Evolutionary conservation across 1,284 basidiomycete species (phyloP), one percentile per base, ranked within the genome.

Genomic region (Gastroboletus turbinatus): DNA sequence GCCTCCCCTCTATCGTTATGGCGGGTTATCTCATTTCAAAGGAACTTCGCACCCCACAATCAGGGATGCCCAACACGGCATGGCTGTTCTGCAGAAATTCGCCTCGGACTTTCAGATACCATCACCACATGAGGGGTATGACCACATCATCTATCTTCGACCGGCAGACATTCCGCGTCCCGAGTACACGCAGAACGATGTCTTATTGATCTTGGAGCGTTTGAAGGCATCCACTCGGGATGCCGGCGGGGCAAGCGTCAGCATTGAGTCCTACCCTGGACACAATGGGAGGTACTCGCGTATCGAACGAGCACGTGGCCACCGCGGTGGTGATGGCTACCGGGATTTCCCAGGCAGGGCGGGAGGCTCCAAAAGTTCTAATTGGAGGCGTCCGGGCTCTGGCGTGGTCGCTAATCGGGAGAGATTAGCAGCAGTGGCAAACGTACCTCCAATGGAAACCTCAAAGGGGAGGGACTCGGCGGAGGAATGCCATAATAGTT

Each of bases 41-140:
- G 88, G 88, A 59, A 78, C 76, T 42, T 76, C 72, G 50, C 88
- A 89, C 71, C 88, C 88, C 49, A 90, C 88, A 54, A 89, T 90
- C 67, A 82, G 73, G 57, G 76, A 69, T 60, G 75, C 78, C 45
- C 78, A 81, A 64, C 74, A 81, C 42, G 87, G 82, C 9, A 64
- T 86, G 55, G 69, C 74, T 23, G 71, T 89, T 17, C 76, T 90
- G 54, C 75, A 78, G 55, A 80, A 81, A 50, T 88, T 90, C 69
- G 78, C 78, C 53, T 75, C 77, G 49, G 79, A 83, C 60, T 84
- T 82, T 64, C 71, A 75, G 61, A 66, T 73, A n/a, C 88, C 88
- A 39, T 64, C 67, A 25, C 61, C 77, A 38, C 65, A 75, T 36
- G 88, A 90, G 74, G 85, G 82, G 25, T 82, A 84, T 68, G 74